Evolutionary conservation across 73 alveolate genomes (phyloP).

Genomic region (Loxodes magnus): DNA sequence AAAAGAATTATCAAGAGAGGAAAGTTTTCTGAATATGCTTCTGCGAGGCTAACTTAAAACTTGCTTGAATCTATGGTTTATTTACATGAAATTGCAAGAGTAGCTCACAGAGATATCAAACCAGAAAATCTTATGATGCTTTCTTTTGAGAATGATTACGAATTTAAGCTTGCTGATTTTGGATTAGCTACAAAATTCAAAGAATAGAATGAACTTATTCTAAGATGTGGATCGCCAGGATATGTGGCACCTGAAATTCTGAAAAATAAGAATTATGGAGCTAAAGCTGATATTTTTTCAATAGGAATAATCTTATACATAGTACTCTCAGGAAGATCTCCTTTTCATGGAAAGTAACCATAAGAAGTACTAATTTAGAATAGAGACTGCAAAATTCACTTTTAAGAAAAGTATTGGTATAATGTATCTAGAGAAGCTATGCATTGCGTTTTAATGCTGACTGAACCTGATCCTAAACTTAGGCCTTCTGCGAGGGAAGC

Average conservation of each 20-base stretch:
- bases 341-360: conserved; percentile 22
- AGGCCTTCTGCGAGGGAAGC: background rate
- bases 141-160: conserved; percentile 17
- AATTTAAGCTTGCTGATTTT: conserved; percentile 20
- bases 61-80: conserved; percentile 52
- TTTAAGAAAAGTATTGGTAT: conserved; percentile 7
- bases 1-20: conserved; percentile 26
- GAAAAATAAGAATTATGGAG: conserved; percentile 9
- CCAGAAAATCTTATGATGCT: conserved; percentile 65
- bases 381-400: conserved; percentile 15
- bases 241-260: conserved; percentile 29
- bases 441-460: background rate
- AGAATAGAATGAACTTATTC: conserved; percentile 9
- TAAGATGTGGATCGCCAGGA: conserved; percentile 37
- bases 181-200: conserved; percentile 15
- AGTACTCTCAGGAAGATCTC: conserved; percentile 13
- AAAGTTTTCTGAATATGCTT: conserved; percentile 5
- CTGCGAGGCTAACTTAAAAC: conserved; percentile 10
- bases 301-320: conserved; percentile 22
- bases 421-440: background rate
- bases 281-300: conserved; percentile 20
- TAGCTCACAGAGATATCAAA: conserved; percentile 75
- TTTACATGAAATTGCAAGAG: conserved; percentile 50
- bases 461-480: background rate
- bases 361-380: conserved; percentile 12